phyloP scores from a whole-genome alignment of 1,284 basidiomycete species.

The Sporisorium scitamineum region DNA sequence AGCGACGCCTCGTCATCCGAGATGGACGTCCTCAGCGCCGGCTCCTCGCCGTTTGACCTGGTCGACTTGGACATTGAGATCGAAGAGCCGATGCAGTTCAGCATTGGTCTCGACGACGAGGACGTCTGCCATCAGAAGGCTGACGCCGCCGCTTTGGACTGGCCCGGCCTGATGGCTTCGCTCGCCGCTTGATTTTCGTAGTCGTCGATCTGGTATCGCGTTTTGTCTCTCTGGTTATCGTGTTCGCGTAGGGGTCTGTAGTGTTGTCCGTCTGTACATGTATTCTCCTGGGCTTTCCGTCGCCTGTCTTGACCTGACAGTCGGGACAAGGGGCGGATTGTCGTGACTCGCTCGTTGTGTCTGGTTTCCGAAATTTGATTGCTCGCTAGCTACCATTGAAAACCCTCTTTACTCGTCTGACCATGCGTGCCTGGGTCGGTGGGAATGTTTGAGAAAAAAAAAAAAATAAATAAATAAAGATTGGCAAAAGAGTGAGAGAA shows the following conservation, averaged over 20 bases:
- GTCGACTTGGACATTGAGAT: constrained; percentile 54
- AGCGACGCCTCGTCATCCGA: constrained; percentile 17
- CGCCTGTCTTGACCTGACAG: neutral
- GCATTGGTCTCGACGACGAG: constrained; percentile 26
- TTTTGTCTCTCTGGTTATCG: neutral
- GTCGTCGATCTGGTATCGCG: constrained; percentile 15
- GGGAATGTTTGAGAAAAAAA: neutral
- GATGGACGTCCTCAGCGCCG: constrained; percentile 18
- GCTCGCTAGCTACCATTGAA: constrained; percentile 6
- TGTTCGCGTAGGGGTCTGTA: neutral
- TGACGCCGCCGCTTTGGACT: constrained; percentile 30
- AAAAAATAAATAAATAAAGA: neutral
- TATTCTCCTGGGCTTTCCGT: neutral
- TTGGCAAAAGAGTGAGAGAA: neutral
- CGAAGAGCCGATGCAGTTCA: constrained; percentile 46
- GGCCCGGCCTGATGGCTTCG: constrained; percentile 38
- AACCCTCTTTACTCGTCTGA: neutral
- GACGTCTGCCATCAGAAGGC: constrained; percentile 7
- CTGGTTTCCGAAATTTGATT: neutral
- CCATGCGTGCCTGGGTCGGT: neutral
- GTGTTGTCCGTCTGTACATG: constrained; percentile 23
- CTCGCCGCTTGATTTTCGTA: constrained; percentile 18
- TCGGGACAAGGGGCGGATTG: no score
- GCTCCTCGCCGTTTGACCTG: constrained; percentile 49
- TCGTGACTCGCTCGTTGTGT: neutral